Percentiles rank a stretch among this genome's conserved stretches.
Conservation (phyloP, 176 grass and related monocot species). For the Chloris gayana region DNA sequence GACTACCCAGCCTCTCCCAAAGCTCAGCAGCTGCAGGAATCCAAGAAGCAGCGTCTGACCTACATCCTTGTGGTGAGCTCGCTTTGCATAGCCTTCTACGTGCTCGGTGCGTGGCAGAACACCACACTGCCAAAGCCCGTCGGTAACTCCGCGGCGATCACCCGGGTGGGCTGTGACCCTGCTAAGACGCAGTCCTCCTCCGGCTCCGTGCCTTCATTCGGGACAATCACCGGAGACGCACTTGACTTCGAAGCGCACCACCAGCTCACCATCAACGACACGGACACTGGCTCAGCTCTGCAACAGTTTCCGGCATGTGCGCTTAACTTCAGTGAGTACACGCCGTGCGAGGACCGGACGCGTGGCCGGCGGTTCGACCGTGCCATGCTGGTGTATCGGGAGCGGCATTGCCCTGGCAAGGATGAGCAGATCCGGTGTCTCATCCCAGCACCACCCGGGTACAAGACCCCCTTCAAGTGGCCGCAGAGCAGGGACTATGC, state of each 20-base stretch:
- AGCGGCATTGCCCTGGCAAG: slow-evolving; percentile 78
- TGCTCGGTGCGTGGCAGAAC: slow-evolving; percentile 91
- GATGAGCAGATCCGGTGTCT: slow-evolving; percentile 81
- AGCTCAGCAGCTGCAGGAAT: slow-evolving; percentile 66
- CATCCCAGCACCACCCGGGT: slow-evolving; percentile 74
- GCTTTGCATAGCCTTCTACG: slow-evolving; percentile 85
- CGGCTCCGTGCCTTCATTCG: slow-evolving; percentile 35
- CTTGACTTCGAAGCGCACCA: slow-evolving; percentile 90
- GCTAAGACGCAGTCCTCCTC: slow-evolving; percentile 26
- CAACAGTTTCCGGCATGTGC: slow-evolving; percentile 62
- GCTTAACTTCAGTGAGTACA: slow-evolving; percentile 90
- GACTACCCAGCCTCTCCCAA: slow-evolving; percentile 79
- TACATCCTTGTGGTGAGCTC: slow-evolving; percentile 64
- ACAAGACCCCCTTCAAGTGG: slow-evolving; percentile 82
- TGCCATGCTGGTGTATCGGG: slow-evolving; percentile 78
- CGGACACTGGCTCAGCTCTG: background rate
- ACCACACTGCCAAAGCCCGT: slow-evolving; percentile 45
- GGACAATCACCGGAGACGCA: slow-evolving; percentile 5
- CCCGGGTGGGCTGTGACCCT: slow-evolving; percentile 42
- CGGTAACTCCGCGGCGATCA: slow-evolving; percentile 29
- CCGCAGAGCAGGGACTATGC: slow-evolving; percentile 81
- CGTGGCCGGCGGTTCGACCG: slow-evolving; percentile 70
- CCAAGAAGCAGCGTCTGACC: slow-evolving; percentile 76
- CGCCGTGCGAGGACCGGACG: slow-evolving; percentile 78
- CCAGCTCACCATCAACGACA: slow-evolving; percentile 51